Base-by-base conservation (phyloP, 2,329 filamentous ascomycete species). In the Davidsoniella virescens region DNA sequence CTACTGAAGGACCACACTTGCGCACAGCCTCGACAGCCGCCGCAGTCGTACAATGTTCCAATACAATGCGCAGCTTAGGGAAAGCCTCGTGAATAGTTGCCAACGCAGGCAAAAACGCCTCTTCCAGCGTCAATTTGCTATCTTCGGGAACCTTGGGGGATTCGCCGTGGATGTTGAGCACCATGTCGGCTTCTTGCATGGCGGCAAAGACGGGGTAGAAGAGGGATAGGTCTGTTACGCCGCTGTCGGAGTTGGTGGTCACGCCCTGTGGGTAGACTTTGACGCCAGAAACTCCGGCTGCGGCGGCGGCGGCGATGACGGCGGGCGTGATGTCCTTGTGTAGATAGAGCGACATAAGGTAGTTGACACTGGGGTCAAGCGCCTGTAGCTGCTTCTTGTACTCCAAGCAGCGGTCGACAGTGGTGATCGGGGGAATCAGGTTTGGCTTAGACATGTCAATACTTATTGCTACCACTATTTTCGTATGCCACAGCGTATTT, bases 131-230 rank as follows among this genome's bases (percentile, higher is more conserved):
- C 37, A 53, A 26, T 18, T 20, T 23, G 29, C 63, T 55, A 20
- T 61, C 63, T n/a, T 69, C 69, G 1, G 72, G 71, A 3, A 63
- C 61, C 51, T 64, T 64, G 2, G 65, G 81, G n/a, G 82, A 77
- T 66, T 95, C 90, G 56, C 88, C 90, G 63, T 96, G 88, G n/a
- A 96, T 70, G 66, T 95, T 95, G 40, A 93, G 72, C n/a, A 93
- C 75, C 57, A 47, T 20, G 39, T 53, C 44, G 37, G 23, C 47
- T 8, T 17, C 43, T 49, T 60, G 61, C 88, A 96, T 95, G 56
- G 85, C 84, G n/a, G 73, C 75, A 61, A 96, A 94, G 12, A 90
- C 84, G 5, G 78, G 76, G 61, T 84, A 83, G 66, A 86, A 90
- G 29, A 71, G 66, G 54, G 79, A 76, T 59, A 85, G 77, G 51